Conservation (phyloP, 768 basidiomycete species). For the Pilatotrama ljubarskyi region DNA sequence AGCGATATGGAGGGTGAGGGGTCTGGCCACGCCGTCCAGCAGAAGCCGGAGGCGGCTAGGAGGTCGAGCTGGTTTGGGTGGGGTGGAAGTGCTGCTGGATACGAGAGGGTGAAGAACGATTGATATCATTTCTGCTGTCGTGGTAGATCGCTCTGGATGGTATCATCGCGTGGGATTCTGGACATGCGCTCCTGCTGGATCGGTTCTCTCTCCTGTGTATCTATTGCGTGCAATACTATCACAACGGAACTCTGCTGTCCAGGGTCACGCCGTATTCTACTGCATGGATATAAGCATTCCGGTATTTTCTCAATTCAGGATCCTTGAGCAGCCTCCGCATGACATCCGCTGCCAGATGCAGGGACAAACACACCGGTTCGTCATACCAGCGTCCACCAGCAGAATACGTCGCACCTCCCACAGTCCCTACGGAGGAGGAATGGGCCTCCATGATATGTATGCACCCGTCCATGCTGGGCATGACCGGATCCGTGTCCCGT, state of each 20-base stretch:
- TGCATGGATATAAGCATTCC: not conserved
- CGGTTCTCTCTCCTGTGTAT: not conserved
- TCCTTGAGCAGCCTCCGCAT: constrained; percentile 9
- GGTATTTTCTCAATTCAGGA: not conserved
- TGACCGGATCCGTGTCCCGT: constrained; percentile 33
- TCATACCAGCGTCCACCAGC: constrained; percentile 13
- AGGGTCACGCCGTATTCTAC: no score
- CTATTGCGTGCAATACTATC: not conserved
- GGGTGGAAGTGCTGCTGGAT: constrained; percentile 39
- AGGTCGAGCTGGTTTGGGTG: constrained; percentile 57
- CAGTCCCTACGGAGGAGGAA: not conserved
- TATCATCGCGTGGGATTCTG: not conserved
- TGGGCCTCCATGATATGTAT: constrained; percentile 34
- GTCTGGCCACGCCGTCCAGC: constrained; percentile 11
- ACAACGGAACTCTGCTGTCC: not conserved
- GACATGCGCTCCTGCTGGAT: not conserved
- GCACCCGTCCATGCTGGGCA: constrained; percentile 38
- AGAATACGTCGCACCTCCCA: not conserved
- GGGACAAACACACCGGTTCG: constrained; percentile 11
- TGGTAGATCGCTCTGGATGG: not conserved
- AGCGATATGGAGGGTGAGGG: constrained; percentile 66
- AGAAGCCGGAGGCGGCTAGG: constrained; percentile 30
- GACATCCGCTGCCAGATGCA: constrained; percentile 2
- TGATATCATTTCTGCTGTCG: not conserved
- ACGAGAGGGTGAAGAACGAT: constrained; percentile 56